Conservation (phyloP, 257 asterid genomes). For the Thymus quinquecostatus region DNA sequence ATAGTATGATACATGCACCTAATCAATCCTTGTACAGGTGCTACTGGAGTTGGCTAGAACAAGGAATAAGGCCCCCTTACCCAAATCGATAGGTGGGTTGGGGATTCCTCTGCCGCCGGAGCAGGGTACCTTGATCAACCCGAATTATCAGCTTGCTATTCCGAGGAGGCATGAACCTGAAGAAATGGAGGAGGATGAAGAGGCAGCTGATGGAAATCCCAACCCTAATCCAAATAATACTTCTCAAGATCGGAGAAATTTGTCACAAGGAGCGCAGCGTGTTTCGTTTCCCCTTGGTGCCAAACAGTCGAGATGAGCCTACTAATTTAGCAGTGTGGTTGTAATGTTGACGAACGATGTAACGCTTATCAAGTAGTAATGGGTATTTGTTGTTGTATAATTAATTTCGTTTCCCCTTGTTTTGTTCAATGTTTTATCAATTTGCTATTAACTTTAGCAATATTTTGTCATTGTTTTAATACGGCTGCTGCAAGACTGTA, state of each 20-base stretch:
- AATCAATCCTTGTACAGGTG: constrained; percentile 45
- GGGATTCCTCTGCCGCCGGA: constrained; percentile 86
- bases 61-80: constrained; percentile 78
- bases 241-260: constrained; percentile 53
- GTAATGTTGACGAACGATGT: neutral
- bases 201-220: constrained; percentile 47
- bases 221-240: constrained; percentile 31
- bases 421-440: no score
- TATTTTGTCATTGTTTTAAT: no score
- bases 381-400: neutral
- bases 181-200: constrained; percentile 87
- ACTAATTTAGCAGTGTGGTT: neutral
- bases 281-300: constrained; percentile 76
- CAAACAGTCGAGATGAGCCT: constrained; percentile 55
- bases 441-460: no score
- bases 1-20: neutral
- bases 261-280: constrained; percentile 67
- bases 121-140: constrained; percentile 77
- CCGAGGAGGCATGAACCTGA: constrained; percentile 54
- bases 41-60: constrained; percentile 82
- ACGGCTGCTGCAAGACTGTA: no score
- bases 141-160: constrained; percentile 83
- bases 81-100: constrained; percentile 57
- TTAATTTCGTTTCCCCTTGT: no score
- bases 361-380: neutral